Percentiles rank a stretch among this genome's conserved stretches.
These are phyloP conservation scores for Rhizopus stolonifer DNA, from an alignment of 371 early-diverging fungal species.

Conservation along the genomic window DNA sequence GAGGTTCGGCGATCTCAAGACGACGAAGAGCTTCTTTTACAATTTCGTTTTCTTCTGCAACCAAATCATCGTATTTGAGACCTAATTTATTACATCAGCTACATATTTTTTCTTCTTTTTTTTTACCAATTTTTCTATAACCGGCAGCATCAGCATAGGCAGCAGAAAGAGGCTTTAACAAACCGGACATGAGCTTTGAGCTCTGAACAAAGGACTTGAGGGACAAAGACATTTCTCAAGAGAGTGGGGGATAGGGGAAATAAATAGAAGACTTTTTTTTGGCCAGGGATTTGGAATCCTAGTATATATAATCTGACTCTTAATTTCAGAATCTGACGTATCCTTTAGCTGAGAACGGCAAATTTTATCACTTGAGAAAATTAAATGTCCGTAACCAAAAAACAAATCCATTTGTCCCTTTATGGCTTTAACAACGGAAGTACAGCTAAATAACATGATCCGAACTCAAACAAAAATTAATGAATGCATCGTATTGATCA, in stretches of 20 bases:
- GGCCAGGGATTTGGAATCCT: slow-evolving; percentile 1
- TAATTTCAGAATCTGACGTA: too few species aligned
- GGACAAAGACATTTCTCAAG: slow-evolving; percentile 39
- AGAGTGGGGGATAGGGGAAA: slow-evolving; percentile 25
- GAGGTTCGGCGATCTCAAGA: slow-evolving; percentile 62
- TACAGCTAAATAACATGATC: too few species aligned
- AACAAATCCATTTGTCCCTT: too few species aligned
- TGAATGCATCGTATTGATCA: too few species aligned
- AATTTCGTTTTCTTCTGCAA: slow-evolving; percentile 82
- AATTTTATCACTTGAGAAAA: too few species aligned
- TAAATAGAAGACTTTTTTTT: slow-evolving; percentile 3
- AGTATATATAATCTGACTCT: too few species aligned
- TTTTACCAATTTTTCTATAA: slow-evolving; percentile 76
- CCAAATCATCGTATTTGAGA: slow-evolving; percentile 88
- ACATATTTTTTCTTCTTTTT: not conserved
- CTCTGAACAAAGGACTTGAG: slow-evolving; percentile 58
- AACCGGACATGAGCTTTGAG: slow-evolving; percentile 61
- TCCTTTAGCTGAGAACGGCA: too few species aligned
- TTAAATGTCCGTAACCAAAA: too few species aligned
- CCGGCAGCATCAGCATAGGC: slow-evolving; percentile 76
- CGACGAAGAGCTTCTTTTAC: slow-evolving; percentile 89
- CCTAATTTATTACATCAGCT: slow-evolving; percentile 51
- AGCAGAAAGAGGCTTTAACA: slow-evolving; percentile 70
- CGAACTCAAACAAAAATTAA: too few species aligned
- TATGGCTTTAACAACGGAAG: too few species aligned